Conservation (phyloP, 345 rosid genomes). For the Dipteronia dyeriana region DNA sequence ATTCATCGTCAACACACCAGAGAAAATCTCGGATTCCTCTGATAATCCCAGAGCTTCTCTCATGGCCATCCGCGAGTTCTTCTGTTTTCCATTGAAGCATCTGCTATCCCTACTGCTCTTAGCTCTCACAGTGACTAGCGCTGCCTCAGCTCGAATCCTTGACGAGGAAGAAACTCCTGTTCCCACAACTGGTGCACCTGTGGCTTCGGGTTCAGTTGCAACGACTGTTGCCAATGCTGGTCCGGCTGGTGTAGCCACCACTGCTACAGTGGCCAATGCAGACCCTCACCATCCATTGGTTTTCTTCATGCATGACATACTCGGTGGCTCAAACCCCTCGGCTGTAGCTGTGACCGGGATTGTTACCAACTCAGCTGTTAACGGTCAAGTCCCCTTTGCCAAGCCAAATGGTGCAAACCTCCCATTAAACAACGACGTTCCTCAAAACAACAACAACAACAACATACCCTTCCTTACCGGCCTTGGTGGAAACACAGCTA, state of each 20-base stretch:
- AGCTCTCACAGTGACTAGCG: conserved; percentile 30
- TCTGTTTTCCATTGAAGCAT: neutral
- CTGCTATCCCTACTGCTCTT: conserved; percentile 29
- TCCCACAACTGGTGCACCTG: conserved; percentile 22
- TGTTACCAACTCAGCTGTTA: conserved; percentile 62
- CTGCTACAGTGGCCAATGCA: conserved; percentile 18
- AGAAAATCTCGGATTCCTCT: conserved; percentile 6
- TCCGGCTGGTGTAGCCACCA: conserved; percentile 19
- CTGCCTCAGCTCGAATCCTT: conserved; percentile 36
- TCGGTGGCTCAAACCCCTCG: conserved; percentile 72
- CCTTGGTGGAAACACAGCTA: conserved; percentile 63
- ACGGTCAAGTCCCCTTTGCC: conserved; percentile 79
- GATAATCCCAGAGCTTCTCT: conserved; percentile 23
- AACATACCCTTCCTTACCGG: conserved; percentile 83
- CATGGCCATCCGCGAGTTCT: conserved; percentile 32
- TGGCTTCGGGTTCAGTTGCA: conserved; percentile 20
- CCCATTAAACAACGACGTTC: conserved; percentile 63
- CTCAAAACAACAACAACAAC: conserved; percentile 77
- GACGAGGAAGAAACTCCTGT: conserved; percentile 32
- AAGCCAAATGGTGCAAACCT: conserved; percentile 83
- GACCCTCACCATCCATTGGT: conserved; percentile 37
- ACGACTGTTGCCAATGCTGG: conserved; percentile 16
- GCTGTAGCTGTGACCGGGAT: conserved; percentile 78
- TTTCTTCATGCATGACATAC: conserved; percentile 84
- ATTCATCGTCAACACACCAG: conserved; percentile 17